Base-by-base conservation (phyloP, 1,284 basidiomycete species). In the Cutaneotrichosporon dermatis region DNA sequence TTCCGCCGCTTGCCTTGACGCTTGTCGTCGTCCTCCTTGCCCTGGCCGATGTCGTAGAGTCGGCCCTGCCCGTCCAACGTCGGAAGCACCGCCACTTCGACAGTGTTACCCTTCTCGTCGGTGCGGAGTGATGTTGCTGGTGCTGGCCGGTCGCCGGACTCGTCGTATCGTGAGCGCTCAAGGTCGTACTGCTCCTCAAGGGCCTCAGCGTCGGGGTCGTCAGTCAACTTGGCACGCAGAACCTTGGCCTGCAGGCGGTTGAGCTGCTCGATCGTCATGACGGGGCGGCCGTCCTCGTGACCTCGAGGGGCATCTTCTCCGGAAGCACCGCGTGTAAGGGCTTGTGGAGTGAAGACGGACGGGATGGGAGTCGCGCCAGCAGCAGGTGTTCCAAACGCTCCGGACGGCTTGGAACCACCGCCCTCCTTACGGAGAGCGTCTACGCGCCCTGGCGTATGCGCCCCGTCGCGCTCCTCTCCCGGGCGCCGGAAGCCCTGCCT, bases 171-270 rank as follows among this genome's bases (percentile, higher is more conserved):
- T 9, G 78, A 79, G 37, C 85, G 67, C 70, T 82, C 82, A 16
- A 76, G 78, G 57, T 98, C 91, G 65, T 95, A 97, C 76, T 95
- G 86, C 58, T 82, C 82, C 75, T 96, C 90, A 46, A 98, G 79
- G 35, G 82, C 80, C 36, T 83, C 83, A 5, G 89, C 88, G 68
- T 92, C 83, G 0, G 88, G 82, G 12, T 85, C 81, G 49, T 80
- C 78, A 83, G 89, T 89, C 34, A 99, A 82, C 75, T 90, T 95
- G 8, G 95, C 93, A 15, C 92, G 86, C 13, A 99, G 79, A 1
- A 96, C 92, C 66, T 88, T 88, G 6, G 95, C 96, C 76, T 98
- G 94, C 1, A 99, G 79, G 70, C 88, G 89, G 78, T 99, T 99
- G 45, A 99, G 82, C 40, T 88, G 89, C 41, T 76, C 77, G 7